Evolutionary conservation across 164 flowering plant species (phyloP).

Genomic region (Macadamia tetraphylla): DNA sequence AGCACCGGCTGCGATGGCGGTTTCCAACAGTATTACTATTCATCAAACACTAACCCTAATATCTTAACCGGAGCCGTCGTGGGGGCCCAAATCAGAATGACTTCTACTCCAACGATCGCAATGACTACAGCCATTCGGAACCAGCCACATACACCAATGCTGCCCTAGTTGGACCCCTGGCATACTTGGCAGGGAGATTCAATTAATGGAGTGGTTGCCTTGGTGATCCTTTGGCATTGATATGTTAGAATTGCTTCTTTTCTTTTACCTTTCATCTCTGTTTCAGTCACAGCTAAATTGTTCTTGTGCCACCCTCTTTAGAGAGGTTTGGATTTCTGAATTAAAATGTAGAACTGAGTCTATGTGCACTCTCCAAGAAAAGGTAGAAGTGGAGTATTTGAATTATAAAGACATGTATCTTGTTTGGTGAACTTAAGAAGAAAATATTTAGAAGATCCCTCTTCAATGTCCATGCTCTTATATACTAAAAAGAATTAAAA

Average conservation of each 20-base stretch:
- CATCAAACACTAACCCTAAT: slow-evolving; percentile 68
- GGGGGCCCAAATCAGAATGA: slow-evolving; percentile 85
- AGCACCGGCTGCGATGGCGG: slow-evolving; percentile 62
- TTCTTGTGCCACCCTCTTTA: no score
- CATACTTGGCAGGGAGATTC: slow-evolving; percentile 51
- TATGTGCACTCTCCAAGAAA: no score
- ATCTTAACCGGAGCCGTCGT: slow-evolving; percentile 64
- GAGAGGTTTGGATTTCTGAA: no score
- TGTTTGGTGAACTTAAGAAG: no score
- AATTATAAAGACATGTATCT: no score
- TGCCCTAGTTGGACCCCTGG: slow-evolving; percentile 81
- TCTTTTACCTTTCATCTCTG: no score
- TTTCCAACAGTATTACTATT: slow-evolving; percentile 54
- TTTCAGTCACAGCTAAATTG: no score
- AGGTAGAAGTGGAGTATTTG: no score
- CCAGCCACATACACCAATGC: slow-evolving; percentile 90
- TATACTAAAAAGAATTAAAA: no score
- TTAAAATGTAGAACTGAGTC: no score
- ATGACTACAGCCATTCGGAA: slow-evolving; percentile 76
- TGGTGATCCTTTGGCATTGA: background rate
- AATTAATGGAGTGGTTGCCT: background rate
- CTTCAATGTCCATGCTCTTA: no score
- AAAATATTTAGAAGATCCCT: no score
- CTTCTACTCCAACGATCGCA: slow-evolving; percentile 56
- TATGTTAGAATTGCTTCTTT: background rate